Evolutionary conservation across 2,329 filamentous ascomycete species (phyloP), one percentile per base, ranked within the genome.

Genomic region (Fusarium pininemorale): DNA sequence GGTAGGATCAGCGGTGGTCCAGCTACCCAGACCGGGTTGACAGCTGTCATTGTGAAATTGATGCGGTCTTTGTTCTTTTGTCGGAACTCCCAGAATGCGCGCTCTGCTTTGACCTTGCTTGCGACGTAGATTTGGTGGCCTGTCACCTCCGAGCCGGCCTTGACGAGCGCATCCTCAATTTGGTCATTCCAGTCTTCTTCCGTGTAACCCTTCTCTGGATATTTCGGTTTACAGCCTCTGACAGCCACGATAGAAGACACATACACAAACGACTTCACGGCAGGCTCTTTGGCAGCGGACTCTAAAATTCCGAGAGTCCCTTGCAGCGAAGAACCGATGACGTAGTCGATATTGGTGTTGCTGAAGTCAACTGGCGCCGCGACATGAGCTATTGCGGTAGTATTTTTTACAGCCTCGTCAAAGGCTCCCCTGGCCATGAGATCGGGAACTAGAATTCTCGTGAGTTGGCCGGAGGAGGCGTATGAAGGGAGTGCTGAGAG

Each of bases 131-230:
- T 53, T 10, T 70, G 65, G 13, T 70, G 67, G 12, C 65, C 66
- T 2, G 67, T 64, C n/a, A 38, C 67, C 0, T 54, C 30, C 1
- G 38, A 26, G 10, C 67, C 57, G 14, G 57, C 50, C 14, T 69
- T 14, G 0, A 22, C 28, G 7, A 69, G 22, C n/a, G n/a, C 22
- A 11, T 70, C 30, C 20, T 69, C 67, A 9, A 54, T 63, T 35
- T 69, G 57, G 9, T 69, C 66, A 18, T 70, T 69, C 67, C 67
- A 70, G 4, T 70, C 67, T 42, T 69, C 58, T 39, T 70, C 67
- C 1, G 58, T 57, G 24, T 69, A 57, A 6, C 57, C 67, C 8
- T 20, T 47, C 2, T 64, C 51, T 10, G 50, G 44, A 22, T 64
- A 8, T 7, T 64, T 70, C 2, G 65, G 65, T 3, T 44, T 11